A percentile compares a stretch with the other conserved stretches of the same genome.
Conservation (phyloP, 345 rosid genomes). For the Mallotus nudiflorus region DNA sequence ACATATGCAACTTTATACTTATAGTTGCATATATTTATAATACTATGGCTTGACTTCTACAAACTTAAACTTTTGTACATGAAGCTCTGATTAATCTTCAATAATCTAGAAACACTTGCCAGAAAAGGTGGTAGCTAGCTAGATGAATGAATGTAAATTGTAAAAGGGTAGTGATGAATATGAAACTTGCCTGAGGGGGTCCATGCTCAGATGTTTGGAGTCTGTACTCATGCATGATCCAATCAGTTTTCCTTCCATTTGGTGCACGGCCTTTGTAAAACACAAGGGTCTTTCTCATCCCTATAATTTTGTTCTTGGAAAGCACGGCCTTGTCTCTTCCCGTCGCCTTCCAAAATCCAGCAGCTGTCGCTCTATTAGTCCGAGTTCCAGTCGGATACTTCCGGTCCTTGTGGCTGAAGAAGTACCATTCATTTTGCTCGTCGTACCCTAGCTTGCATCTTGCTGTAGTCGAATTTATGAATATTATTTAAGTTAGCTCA, state of each 20-base stretch:
- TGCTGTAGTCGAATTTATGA: conserved; percentile 40
- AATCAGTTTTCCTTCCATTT: conserved; percentile 80
- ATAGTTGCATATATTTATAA: too few relatives aligned
- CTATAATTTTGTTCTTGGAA: conserved; percentile 70
- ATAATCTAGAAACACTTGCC: neutral
- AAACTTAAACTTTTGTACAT: too few relatives aligned
- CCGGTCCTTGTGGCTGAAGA: conserved; percentile 95
- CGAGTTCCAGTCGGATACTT: conserved; percentile 94
- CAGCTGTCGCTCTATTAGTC: conserved; percentile 85
- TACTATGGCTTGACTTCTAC: too few relatives aligned
- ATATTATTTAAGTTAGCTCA: neutral
- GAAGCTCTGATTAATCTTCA: too few relatives aligned
- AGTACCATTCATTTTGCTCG: conserved; percentile 92
- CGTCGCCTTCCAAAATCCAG: conserved; percentile 98
- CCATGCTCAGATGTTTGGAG: conserved; percentile 70
- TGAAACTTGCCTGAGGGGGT: conserved; percentile 62
- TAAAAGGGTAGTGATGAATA: too few relatives aligned
- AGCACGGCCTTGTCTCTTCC: conserved; percentile 92
- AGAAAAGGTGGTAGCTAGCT: neutral
- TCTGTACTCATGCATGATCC: conserved; percentile 98
- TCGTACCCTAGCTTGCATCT: conserved; percentile 80
- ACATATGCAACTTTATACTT: too few relatives aligned
- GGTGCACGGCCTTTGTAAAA: conserved; percentile 95
- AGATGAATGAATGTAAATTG: too few relatives aligned
- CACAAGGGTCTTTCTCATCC: conserved; percentile 94